phyloP scores from a whole-genome alignment of 345 rosid species.

The Melastoma malabathricum region DNA sequence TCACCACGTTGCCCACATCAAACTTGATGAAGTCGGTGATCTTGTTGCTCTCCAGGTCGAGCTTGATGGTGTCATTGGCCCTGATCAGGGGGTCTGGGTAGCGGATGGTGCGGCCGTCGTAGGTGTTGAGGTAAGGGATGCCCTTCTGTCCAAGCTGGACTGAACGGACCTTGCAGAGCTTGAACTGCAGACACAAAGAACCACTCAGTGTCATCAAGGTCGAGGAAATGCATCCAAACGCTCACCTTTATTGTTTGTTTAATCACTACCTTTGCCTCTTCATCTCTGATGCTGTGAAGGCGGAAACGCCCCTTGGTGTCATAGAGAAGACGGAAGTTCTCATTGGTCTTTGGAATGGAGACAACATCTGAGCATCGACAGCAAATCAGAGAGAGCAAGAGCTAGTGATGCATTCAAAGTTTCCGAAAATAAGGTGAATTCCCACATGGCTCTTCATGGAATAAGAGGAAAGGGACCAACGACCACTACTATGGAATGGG shows the following conservation, averaged over 20 bases:
- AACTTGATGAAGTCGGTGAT: conserved; percentile 16
- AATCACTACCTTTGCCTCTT: conserved; percentile 11
- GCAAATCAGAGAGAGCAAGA: background rate
- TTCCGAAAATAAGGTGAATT: too few relatives aligned
- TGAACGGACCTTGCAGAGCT: conserved; percentile 13
- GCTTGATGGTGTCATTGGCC: conserved; percentile 15
- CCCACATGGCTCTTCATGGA: too few relatives aligned
- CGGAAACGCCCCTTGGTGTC: conserved; percentile 11
- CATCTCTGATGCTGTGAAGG: conserved; percentile 11
- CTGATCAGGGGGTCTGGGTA: conserved; percentile 8
- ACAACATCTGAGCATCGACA: conserved; percentile 7
- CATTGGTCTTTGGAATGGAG: conserved; percentile 14
- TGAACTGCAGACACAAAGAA: conserved; percentile 4
- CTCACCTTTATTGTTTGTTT: too few relatives aligned
- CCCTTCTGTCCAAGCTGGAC: conserved; percentile 12
- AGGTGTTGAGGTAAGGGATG: conserved; percentile 15
- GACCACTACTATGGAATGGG: too few relatives aligned
- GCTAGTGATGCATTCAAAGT: background rate
- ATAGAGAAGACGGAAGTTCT: conserved; percentile 9
- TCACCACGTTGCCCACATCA: conserved; percentile 14
- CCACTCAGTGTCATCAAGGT: background rate
- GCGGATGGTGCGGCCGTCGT: conserved; percentile 13
- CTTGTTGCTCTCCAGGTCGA: conserved; percentile 10
- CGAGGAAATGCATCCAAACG: too few relatives aligned
- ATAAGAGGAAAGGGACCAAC: too few relatives aligned